Evolutionary conservation across 306 rosid species (phyloP), one percentile per base, ranked within the genome.

Genomic region (Quercus aquifolioides): DNA sequence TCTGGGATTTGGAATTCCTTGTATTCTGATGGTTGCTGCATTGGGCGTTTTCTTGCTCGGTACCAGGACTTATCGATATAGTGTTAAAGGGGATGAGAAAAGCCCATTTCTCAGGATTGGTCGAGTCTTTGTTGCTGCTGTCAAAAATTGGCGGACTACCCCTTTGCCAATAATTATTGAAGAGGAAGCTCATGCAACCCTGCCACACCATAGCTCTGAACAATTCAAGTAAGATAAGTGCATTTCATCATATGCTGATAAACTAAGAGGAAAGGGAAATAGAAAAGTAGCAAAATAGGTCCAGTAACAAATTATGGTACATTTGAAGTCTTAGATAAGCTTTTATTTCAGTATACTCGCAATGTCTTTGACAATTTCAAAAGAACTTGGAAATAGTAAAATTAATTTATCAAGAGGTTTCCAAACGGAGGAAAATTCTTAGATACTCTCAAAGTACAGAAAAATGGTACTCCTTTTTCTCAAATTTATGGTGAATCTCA

Each of bases 1-100:
- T 35, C 2, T 35, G 90, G 81, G 95, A 65, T 89, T 91, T 82
- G 95, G 91, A 77, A 80, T 91, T 64, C 95, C 90, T 25, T 87
- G 89, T 30, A 15, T 80, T 14, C 69, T 72, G 0, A 91, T 91
- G 95, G 74, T 74, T 55, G 15, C 81, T 76, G 91, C 81, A 17
- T 71, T 89, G 76, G 33, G 75, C 23, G 80, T 91, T 79, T 91
- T 91, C 89, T 71, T 85, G 81, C 82, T 89, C 31, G 95, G 92
- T 79, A 89, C 87, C 23, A 33, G 31, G 55, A 35, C 41, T 35
- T 35, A 35, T 35, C 41, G 41, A 35, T 35, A 35, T 35, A 35
- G 41, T 35, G 41, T 35, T 35, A 35, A 35, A 35, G 41, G 41
- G 41, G 8, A 6, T 35, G 8, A 35, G 8, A 1, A 35, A 35